phyloP scores from a whole-genome alignment of 2,329 filamentous ascomycete genomes.

The Endoconidiophora laricicola region DNA sequence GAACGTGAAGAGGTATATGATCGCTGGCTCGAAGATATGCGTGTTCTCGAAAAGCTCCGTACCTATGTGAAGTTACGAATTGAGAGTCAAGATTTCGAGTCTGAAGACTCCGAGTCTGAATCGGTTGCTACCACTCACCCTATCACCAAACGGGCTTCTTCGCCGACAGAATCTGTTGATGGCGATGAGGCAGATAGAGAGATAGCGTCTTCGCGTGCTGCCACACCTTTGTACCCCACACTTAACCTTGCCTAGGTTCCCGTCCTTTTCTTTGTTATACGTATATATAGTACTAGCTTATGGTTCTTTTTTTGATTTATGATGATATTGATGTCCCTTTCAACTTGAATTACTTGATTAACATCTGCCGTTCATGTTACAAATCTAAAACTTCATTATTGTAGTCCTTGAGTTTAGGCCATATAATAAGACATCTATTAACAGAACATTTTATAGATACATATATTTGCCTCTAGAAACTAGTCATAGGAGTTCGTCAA shows the following conservation, averaged over 20 bases:
- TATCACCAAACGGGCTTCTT: background rate
- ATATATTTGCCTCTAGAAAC: too few species aligned
- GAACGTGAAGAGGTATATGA: conserved; percentile 48
- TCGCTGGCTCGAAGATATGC: conserved; percentile 49
- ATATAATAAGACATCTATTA: too few species aligned
- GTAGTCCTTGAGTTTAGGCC: too few species aligned
- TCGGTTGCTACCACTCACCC: background rate
- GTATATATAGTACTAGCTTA: background rate
- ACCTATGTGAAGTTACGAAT: conserved; percentile 41
- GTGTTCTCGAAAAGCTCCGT: conserved; percentile 44
- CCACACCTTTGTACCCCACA: conserved; percentile 11
- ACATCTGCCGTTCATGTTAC: too few species aligned
- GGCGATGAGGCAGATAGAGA: conserved; percentile 4
- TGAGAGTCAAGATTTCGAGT: conserved; percentile 37
- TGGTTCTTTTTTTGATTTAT: background rate
- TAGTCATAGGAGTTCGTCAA: too few species aligned
- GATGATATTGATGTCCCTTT: too few species aligned
- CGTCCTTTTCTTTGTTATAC: background rate
- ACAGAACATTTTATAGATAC: too few species aligned
- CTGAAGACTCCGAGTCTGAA: conserved; percentile 19
- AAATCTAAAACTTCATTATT: too few species aligned
- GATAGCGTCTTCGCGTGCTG: conserved; percentile 6
- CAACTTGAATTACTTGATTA: too few species aligned
- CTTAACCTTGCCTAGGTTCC: conserved; percentile 3
- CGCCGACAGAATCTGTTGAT: background rate